Base-by-base conservation (phyloP, 768 basidiomycete genomes). In the Trametes coccinea region DNA sequence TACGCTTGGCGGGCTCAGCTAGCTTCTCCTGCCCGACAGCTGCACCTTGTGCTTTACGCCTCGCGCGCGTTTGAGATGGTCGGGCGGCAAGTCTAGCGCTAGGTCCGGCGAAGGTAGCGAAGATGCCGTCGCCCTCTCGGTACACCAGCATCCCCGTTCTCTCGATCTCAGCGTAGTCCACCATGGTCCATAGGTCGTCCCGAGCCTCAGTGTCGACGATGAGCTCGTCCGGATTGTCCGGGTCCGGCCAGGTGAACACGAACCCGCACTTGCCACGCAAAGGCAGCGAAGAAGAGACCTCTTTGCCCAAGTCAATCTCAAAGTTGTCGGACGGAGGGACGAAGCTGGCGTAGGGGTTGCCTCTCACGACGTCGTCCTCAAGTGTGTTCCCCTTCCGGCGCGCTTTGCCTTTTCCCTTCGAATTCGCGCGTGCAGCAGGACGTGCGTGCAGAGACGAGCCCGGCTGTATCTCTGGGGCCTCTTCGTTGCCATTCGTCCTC, bases 191-290 rank as follows among this genome's bases (percentile, higher is more conserved):
- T n/a, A 60, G 47, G 39, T 56, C 55, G 37, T 55, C 59, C 6
- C 59, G 49, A 33, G 46, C 34, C 16, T 14, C 39, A n/a, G 54
- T 59, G 17, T 62, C 61, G 6, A 59, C 53, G 41, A 66, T 30
- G n/a, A 68, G 43, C 43, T 51, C 30, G 45, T 59, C 67, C 3
- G 69, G 66, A 43, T 69, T 67, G 51, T 69, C 69, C 16, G 70
- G 65, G 40, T 73, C 63, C 1, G 68, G 62, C 52, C 67, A 69
- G 2, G 67, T 67, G 62, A 71, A 71, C 1, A 70, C 7, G 63
- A 71, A 71, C 37, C 59, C 62, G 51, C 65, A 55, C 11, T 49
- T 11, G 31, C n/a, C n/a, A n/a, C 59, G 59, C 43, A 62, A 39
- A 11, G 56, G 47, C 61, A 56, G 46, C 9, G 62, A 57, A 45